Conservation (phyloP, 768 basidiomycete species). For the Lepiota venenata region DNA sequence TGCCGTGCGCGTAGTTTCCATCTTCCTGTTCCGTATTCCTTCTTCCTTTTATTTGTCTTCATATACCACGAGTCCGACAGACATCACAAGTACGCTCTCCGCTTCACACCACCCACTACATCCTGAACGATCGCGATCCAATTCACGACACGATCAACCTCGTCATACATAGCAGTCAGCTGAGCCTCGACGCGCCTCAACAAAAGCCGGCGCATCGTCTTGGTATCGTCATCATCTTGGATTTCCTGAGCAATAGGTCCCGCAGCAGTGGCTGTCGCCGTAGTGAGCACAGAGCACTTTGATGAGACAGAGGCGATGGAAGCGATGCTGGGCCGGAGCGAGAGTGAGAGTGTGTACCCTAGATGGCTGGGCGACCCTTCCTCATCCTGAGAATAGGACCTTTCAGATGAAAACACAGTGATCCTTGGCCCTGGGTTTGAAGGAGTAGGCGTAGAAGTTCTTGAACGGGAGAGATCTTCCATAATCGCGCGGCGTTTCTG, state of each 20-base stretch:
- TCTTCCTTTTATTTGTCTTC: background rate
- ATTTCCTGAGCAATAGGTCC: slow-evolving; percentile 18
- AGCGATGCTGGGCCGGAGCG: slow-evolving; percentile 35
- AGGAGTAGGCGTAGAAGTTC: slow-evolving; percentile 7
- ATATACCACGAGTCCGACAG: background rate
- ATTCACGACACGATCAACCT: slow-evolving; percentile 53
- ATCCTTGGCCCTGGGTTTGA: background rate
- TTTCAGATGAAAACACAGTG: background rate
- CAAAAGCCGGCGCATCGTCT: slow-evolving; percentile 58
- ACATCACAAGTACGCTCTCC: slow-evolving; percentile 42
- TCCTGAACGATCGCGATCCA: slow-evolving; percentile 69
- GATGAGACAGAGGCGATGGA: slow-evolving; percentile 42
- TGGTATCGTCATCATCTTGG: slow-evolving; percentile 62
- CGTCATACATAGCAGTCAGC: slow-evolving; percentile 53
- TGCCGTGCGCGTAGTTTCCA: slow-evolving; percentile 5
- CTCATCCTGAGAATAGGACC: background rate
- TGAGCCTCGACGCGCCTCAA: slow-evolving; percentile 60
- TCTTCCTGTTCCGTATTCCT: background rate
- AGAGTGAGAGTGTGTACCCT: slow-evolving; percentile 28
- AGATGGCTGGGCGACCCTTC: slow-evolving; percentile 24
- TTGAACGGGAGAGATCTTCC: slow-evolving; percentile 12
- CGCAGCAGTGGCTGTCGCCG: slow-evolving; percentile 46
- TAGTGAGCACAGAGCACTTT: slow-evolving; percentile 37
- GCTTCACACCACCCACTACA: slow-evolving; percentile 54
- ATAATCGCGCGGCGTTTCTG: slow-evolving; percentile 52